Percentiles rank a stretch among this genome's conserved stretches.
Conservation (phyloP, 768 basidiomycete species). For the Boletus pseudo-olivaceus region DNA sequence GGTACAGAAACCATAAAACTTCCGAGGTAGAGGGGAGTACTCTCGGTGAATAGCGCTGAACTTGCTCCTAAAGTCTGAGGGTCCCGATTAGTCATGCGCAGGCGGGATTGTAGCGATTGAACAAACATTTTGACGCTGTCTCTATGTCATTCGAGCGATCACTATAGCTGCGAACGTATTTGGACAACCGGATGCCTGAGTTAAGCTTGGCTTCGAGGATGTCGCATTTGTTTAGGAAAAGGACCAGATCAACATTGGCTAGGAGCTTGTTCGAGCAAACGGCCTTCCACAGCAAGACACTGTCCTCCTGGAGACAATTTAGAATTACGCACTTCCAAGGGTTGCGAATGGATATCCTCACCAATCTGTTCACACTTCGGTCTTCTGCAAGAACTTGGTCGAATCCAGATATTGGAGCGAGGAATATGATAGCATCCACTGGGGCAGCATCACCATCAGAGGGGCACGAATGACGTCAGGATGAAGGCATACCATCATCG, state of each 20-base stretch:
- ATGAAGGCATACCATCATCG: slow-evolving; percentile 42
- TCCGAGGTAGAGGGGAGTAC: slow-evolving; percentile 68
- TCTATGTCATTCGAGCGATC: slow-evolving; percentile 68
- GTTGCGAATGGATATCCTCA: slow-evolving; percentile 18
- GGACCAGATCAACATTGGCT: slow-evolving; percentile 65
- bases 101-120: background rate
- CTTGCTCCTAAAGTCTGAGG: slow-evolving; percentile 63
- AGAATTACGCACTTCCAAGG: background rate
- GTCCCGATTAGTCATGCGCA: background rate
- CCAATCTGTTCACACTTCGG: slow-evolving; percentile 48
- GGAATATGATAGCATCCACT: slow-evolving; percentile 52
- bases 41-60: slow-evolving; percentile 76
- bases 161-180: slow-evolving; percentile 70
- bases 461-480: background rate
- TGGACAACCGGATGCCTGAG: slow-evolving; percentile 58
- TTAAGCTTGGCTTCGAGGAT: slow-evolving; percentile 64
- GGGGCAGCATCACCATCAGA: background rate
- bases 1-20: slow-evolving; percentile 76
- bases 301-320: slow-evolving; percentile 55
- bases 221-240: slow-evolving; percentile 83
- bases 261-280: slow-evolving; percentile 72
- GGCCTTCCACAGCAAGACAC: slow-evolving; percentile 69
- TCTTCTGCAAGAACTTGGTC: slow-evolving; percentile 54
- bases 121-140: slow-evolving; percentile 62
- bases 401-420: slow-evolving; percentile 57